Evolutionary conservation across 176 grass and related monocot genomes (phyloP).

Genomic region (Avena sativa): DNA sequence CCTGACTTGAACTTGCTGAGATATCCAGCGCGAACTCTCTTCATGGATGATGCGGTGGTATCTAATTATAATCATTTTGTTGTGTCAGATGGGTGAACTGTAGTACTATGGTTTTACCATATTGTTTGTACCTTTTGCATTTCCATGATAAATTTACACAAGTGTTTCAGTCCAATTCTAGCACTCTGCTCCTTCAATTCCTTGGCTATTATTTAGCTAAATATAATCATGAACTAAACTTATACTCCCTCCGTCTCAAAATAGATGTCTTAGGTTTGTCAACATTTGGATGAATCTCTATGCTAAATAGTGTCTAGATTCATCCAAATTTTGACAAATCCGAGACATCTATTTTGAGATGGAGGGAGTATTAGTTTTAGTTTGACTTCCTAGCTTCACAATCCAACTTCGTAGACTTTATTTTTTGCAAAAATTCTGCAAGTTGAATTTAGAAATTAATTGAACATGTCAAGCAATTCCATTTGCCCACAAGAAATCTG

Average conservation of each 20-base stretch:
- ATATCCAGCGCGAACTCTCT: background rate
- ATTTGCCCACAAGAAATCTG: background rate
- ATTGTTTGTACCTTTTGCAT: background rate
- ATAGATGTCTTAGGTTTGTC: too few species aligned
- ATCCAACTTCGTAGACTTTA: background rate
- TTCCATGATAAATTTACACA: conserved; percentile 1
- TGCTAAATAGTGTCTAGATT: too few species aligned
- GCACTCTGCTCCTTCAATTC: background rate
- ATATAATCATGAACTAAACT: background rate
- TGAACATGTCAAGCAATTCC: background rate
- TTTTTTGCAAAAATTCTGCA: background rate
- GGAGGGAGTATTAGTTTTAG: background rate
- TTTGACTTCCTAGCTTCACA: background rate
- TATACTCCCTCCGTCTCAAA: background rate
- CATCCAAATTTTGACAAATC: too few species aligned
- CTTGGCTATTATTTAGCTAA: background rate
- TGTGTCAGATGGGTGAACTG: background rate
- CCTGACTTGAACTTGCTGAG: conserved; percentile 10
- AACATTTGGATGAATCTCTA: too few species aligned
- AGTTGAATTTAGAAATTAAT: background rate
- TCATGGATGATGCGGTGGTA: background rate
- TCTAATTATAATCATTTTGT: conserved; percentile 13
- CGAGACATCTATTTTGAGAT: too few species aligned
- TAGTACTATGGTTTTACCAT: conserved; percentile 2
- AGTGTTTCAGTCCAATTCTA: background rate